Evolutionary conservation across 305 asterid genomes (phyloP).

Genomic region (Nicotiana rustica): DNA sequence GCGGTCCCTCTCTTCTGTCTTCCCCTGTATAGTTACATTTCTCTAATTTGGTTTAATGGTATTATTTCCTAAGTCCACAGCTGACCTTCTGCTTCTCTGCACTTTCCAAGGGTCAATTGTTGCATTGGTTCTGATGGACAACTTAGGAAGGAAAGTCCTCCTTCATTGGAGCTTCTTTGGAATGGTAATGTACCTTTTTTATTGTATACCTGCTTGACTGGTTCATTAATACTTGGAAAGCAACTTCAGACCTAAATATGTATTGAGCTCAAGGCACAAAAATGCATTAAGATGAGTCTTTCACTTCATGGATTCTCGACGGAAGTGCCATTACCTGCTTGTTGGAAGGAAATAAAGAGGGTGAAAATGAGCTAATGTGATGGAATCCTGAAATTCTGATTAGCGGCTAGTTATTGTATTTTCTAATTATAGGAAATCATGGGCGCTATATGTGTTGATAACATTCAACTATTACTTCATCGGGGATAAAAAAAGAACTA

Average conservation of each 20-base stretch:
- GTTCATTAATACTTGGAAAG: background rate
- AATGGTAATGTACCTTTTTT: constrained; percentile 64
- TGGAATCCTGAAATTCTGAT: background rate
- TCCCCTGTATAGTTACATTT: background rate
- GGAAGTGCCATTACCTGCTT: background rate
- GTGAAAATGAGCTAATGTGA: constrained; percentile 12
- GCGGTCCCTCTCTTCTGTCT: background rate
- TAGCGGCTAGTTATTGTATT: background rate
- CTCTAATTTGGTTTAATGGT: constrained; percentile 14
- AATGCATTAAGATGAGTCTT: background rate
- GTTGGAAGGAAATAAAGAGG: constrained; percentile 5
- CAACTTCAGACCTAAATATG: constrained; percentile 14
- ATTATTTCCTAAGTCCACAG: background rate
- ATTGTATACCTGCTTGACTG: constrained; percentile 15
- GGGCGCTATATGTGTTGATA: constrained; percentile 9
- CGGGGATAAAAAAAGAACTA: background rate
- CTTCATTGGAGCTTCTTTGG: constrained; percentile 95
- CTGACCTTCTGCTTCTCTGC: background rate
- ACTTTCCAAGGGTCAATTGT: constrained; percentile 64
- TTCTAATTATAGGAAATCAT: background rate
- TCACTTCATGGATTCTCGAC: background rate
- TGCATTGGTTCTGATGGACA: constrained; percentile 89
- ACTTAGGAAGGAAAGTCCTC: constrained; percentile 83
- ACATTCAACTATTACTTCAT: constrained; percentile 4
- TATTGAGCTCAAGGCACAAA: constrained; percentile 14